Conservation (phyloP, 75 land plant species). For the Larix kaempferi region DNA sequence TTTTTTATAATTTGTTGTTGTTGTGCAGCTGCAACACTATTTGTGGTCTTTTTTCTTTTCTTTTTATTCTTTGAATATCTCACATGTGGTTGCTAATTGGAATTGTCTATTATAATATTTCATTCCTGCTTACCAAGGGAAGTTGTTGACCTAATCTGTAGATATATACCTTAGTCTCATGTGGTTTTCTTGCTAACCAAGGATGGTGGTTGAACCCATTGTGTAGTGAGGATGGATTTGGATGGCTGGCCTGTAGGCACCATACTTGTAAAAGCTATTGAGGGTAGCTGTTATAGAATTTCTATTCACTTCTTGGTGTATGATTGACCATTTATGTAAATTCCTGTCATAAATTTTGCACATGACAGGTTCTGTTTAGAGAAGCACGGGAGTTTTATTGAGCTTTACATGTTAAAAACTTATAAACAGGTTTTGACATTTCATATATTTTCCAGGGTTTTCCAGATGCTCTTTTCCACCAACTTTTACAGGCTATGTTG, state of each 20-base stretch:
- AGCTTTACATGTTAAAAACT: background rate
- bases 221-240: background rate
- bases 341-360: background rate
- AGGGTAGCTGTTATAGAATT: background rate
- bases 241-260: background rate
- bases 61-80: background rate
- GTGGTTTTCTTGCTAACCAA: background rate
- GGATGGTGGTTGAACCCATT: background rate
- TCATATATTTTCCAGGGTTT: constrained; percentile 44
- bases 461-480: constrained; percentile 84
- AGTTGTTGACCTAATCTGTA: too few species aligned
- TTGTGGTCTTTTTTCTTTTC: background rate
- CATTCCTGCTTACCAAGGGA: too few species aligned
- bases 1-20: background rate
- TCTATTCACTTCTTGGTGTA: background rate
- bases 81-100: too few species aligned
- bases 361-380: background rate
- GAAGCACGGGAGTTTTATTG: background rate
- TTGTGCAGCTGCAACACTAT: background rate
- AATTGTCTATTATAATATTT: too few species aligned
- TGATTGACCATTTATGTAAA: background rate
- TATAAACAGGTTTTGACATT: background rate
- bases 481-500: constrained; percentile 80
- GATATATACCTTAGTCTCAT: background rate
- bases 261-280: background rate